Conservation (phyloP, 2,329 filamentous ascomycete genomes). For the Fusarium sp. region DNA sequence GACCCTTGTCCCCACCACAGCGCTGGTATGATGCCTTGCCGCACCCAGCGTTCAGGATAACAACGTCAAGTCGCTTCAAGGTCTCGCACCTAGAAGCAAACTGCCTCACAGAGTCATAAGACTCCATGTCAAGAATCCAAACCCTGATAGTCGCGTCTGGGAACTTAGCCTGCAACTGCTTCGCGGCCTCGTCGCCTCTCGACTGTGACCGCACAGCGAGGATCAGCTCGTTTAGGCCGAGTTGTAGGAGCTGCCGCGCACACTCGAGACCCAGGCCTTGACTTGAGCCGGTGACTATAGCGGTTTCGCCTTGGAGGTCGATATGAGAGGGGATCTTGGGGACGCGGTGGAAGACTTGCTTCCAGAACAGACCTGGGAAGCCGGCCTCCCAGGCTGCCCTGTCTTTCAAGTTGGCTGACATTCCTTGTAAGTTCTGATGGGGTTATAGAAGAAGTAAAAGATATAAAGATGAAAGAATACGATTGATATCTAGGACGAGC, state of each 20-base stretch:
- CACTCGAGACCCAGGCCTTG: constrained; percentile 58
- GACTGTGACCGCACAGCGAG: background rate
- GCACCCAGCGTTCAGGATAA: background rate
- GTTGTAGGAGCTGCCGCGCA: constrained; percentile 45
- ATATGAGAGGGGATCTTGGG: constrained; percentile 20
- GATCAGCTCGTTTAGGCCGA: background rate
- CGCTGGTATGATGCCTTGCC: background rate
- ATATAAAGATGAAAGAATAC: background rate
- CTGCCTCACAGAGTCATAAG: background rate
- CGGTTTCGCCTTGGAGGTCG: constrained; percentile 49
- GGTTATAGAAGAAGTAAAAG: background rate
- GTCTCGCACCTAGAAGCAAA: background rate
- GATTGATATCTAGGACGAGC: background rate
- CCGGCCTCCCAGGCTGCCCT: constrained; percentile 14
- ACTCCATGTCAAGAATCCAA: constrained; percentile 25
- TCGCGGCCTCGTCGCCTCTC: background rate
- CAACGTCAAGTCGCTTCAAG: background rate
- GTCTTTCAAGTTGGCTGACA: constrained; percentile 20
- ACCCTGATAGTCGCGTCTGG: constrained; percentile 8
- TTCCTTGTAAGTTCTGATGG: background rate
- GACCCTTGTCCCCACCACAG: background rate
- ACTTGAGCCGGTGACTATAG: constrained; percentile 60
- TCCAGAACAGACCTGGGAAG: background rate
- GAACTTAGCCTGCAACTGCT: background rate
- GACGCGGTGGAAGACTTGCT: constrained; percentile 23